Evolutionary conservation across 1,139 yeast species (phyloP).

Genomic region (Hansenula anomala): DNA sequence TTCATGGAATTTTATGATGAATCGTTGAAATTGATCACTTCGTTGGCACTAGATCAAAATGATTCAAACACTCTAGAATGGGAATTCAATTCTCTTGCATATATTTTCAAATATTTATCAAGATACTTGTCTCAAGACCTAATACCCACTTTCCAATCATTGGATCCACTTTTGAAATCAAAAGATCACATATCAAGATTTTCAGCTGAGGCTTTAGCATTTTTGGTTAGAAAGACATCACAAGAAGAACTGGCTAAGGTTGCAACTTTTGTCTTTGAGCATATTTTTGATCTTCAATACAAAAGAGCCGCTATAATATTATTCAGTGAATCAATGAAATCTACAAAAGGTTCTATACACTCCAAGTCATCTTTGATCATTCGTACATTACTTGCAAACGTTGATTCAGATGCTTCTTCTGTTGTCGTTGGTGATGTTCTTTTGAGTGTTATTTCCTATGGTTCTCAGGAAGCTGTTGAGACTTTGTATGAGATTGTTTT

Average conservation of each 20-base stretch:
- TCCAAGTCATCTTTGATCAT: constrained; percentile 58
- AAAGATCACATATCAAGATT: constrained; percentile 70
- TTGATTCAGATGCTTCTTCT: constrained; percentile 27
- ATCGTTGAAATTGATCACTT: constrained; percentile 47
- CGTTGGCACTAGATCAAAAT: constrained; percentile 44
- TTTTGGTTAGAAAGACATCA: constrained; percentile 67
- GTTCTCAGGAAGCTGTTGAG: constrained; percentile 48
- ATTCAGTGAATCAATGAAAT: constrained; percentile 70
- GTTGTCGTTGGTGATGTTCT: constrained; percentile 56
- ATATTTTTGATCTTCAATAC: constrained; percentile 41
- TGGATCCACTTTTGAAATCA: constrained; percentile 63
- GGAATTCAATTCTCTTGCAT: constrained; percentile 82
- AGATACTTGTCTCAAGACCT: constrained; percentile 58
- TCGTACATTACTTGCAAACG: constrained; percentile 37
- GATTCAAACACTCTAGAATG: constrained; percentile 75
- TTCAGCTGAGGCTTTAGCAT: constrained; percentile 88
- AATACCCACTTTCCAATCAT: constrained; percentile 58
- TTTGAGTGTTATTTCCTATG: constrained; percentile 58
- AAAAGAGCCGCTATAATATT: constrained; percentile 55
- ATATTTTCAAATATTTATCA: constrained; percentile 81
- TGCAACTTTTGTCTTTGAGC: constrained; percentile 46
- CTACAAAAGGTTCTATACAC: constrained; percentile 69
- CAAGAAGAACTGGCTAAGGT: constrained; percentile 42
- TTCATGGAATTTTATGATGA: constrained; percentile 60
- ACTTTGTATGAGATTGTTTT: constrained; percentile 38